Base-by-base conservation (phyloP, 345 rosid genomes). In the Bretschneidera sinensis region DNA sequence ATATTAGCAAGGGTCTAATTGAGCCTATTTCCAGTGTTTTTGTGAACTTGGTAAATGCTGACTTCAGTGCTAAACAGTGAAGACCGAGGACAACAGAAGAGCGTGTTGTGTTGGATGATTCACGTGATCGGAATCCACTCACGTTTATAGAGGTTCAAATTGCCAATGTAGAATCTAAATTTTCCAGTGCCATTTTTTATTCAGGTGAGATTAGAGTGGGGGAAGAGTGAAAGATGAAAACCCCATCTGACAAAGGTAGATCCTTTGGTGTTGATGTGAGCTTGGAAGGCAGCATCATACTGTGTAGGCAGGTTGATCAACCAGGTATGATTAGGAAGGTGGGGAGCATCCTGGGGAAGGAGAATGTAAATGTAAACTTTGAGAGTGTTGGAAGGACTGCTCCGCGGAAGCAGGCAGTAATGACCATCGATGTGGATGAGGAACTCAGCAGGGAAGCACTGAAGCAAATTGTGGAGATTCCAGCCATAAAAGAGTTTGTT, bases 361-460 rank as follows among this genome's bases (percentile, higher is more conserved):
- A 77, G 69, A 84, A 87, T 55, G 79, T 87, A 23, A 87, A 84
- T 56, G 83, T 87, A n/a, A 83, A 74, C 43, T 85, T 82, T 71
- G 78, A 82, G 87, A 84, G 90, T 51, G 96, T 84, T 0, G 78
- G 83, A 39, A 65, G 91, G 57, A 80, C 70, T 6, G 85, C 85
- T 59, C 80, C 68, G 0, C 57, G 81, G 20, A 74, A 81, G 72
- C 92, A 84, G 68, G 88, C 96, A 0, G 79, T 86, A 49, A 84
- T 86, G 91, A 79, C 92, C 0, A 86, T 82, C 31, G 96, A 88
- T 19, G 83, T 86, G 52, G 96, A 86, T 56, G 91, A 86, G 48
- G 80, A 81, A 60, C 90, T 90, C 25, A 67, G 70, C 68, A 71
- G 59, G 60, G 80, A 76, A 45, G 70, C 76, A 19, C 77, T 81